phyloP scores from a whole-genome alignment of 257 asterid species.

The Fraxinus excelsior region DNA sequence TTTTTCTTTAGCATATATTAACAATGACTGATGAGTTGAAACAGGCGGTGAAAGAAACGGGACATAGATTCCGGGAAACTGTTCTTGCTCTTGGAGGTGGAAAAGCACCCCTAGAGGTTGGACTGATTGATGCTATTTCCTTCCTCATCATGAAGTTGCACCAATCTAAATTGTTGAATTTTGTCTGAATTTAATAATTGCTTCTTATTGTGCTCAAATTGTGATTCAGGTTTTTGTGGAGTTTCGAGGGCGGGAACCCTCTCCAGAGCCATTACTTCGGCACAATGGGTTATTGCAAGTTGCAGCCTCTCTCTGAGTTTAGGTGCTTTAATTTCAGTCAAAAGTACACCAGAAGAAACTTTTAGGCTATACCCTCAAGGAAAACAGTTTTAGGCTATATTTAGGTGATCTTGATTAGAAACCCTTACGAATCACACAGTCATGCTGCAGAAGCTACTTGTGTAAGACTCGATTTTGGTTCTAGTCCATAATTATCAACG shows the following conservation, averaged over 20 bases:
- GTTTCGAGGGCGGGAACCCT: conserved; percentile 97
- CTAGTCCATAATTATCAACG: no score
- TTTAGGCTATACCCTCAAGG: no score
- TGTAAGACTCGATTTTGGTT: no score
- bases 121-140: conserved; percentile 19
- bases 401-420: no score
- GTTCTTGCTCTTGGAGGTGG: conserved; percentile 99
- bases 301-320: conserved; percentile 22
- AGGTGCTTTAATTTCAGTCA: no score
- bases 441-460: no score
- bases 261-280: conserved; percentile 90
- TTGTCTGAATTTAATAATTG: not conserved
- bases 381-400: no score
- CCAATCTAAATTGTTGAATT: not conserved
- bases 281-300: conserved; percentile 83
- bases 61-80: conserved; percentile 89
- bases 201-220: conserved; percentile 24
- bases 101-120: conserved; percentile 88
- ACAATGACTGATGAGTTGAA: conserved; percentile 15
- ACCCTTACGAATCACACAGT: no score
- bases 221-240: conserved; percentile 72
- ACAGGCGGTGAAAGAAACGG: conserved; percentile 94
- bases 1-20: not conserved
- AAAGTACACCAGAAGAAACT: no score
- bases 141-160: not conserved